phyloP scores from a whole-genome alignment of 352 stramenopile species.

The Thalassiosira sp. region DNA sequence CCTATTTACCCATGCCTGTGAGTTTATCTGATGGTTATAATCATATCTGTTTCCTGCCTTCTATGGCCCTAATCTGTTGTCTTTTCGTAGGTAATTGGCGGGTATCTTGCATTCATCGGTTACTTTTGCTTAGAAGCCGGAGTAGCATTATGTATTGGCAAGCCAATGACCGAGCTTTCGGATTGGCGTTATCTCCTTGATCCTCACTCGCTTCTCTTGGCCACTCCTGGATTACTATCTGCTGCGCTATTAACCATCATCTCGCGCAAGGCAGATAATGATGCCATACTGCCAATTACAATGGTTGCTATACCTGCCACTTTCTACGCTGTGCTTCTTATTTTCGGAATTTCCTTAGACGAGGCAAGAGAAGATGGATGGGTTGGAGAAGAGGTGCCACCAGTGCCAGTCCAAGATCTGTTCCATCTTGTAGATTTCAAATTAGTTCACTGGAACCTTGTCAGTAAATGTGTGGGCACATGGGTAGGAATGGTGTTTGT shows the following conservation, averaged over 20 bases:
- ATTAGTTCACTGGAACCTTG: conserved; percentile 86
- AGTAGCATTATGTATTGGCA: conserved; percentile 86
- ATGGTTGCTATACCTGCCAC: conserved; percentile 86
- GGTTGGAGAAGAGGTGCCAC: conserved; percentile 71
- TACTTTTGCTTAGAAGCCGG: conserved; percentile 90
- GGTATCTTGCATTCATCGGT: conserved; percentile 92
- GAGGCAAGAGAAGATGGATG: conserved; percentile 87
- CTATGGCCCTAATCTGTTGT: background rate
- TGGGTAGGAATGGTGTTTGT: conserved; percentile 89
- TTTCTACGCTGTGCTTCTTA: conserved; percentile 87
- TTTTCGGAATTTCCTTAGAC: conserved; percentile 75
- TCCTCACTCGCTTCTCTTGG: conserved; percentile 82
- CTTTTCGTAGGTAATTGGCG: conserved; percentile 75
- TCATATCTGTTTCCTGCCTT: background rate
- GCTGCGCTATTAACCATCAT: conserved; percentile 83
- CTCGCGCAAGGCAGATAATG: conserved; percentile 70
- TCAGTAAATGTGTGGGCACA: conserved; percentile 86
- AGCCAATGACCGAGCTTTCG: conserved; percentile 86
- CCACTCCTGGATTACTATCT: conserved; percentile 79
- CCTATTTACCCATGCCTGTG: conserved; percentile 91
- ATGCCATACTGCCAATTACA: conserved; percentile 47
- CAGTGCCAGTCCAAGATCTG: conserved; percentile 48
- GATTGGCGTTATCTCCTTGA: conserved; percentile 84
- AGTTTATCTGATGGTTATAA: background rate
- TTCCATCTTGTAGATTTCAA: conserved; percentile 88